These are phyloP conservation scores for Pseudonectria foliicola DNA, from an alignment of 2,329 filamentous ascomycete species.

Conservation along the genomic window DNA sequence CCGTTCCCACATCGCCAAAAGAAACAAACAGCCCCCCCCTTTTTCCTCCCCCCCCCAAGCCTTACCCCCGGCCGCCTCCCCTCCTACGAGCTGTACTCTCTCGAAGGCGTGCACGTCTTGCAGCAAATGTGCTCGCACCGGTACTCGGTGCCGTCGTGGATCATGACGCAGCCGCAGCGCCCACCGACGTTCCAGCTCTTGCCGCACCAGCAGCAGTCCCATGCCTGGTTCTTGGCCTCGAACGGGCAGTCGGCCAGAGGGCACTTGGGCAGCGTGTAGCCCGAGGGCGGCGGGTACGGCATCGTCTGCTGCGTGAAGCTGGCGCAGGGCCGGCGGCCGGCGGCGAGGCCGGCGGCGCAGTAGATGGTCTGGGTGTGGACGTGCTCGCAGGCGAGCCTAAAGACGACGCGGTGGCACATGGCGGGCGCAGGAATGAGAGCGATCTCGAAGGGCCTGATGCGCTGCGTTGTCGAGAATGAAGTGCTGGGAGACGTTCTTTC, in stretches of 20 bases:
- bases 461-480: too few species aligned
- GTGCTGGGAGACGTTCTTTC: too few species aligned
- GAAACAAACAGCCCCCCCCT: neutral
- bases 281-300: conserved; percentile 41
- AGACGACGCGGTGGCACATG: conserved; percentile 45
- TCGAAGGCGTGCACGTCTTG: conserved; percentile 38
- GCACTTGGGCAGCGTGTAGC: conserved; percentile 35
- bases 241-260: conserved; percentile 42
- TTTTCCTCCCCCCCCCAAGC: neutral
- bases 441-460: too few species aligned
- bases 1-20: too few species aligned
- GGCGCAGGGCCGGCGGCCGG: conserved; percentile 34
- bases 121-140: conserved; percentile 50
- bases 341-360: conserved; percentile 35
- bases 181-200: conserved; percentile 44
- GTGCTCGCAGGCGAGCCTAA: conserved; percentile 46
- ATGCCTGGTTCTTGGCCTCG: conserved; percentile 40
- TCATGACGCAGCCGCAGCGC: conserved; percentile 46
- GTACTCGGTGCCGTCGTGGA: conserved; percentile 41
- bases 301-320: conserved; percentile 36
- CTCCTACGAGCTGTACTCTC: conserved; percentile 22
- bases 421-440: conserved; percentile 1
- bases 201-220: conserved; percentile 52
- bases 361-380: conserved; percentile 37
- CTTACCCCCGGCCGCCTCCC: too few species aligned